phyloP scores from a whole-genome alignment of 2,329 filamentous ascomycete species.

The Tolypocladium tundrense region DNA sequence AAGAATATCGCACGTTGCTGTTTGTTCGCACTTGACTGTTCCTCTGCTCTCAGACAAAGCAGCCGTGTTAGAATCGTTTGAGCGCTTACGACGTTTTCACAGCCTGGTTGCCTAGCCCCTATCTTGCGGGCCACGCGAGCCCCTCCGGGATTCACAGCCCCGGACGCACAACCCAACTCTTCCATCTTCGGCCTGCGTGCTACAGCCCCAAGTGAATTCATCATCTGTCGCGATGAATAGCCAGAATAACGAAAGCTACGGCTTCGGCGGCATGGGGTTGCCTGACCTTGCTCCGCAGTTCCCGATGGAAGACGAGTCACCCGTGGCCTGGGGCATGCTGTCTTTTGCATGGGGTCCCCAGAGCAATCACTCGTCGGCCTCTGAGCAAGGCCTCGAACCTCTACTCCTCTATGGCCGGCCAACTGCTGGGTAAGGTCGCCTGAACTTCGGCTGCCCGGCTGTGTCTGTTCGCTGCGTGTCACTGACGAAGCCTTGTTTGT shows the following conservation, averaged over 20 bases:
- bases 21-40: background rate
- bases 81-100: background rate
- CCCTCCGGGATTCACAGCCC: background rate
- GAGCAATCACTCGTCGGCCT: background rate
- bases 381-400: background rate
- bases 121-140: background rate
- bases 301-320: background rate
- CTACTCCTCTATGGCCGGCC: background rate
- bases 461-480: background rate
- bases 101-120: background rate
- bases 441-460: too few relatives aligned
- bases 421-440: background rate
- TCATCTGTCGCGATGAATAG: background rate
- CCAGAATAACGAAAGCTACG: background rate
- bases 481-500: background rate
- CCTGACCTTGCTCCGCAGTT: background rate
- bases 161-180: background rate
- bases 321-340: background rate
- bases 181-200: background rate
- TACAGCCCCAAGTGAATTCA: background rate
- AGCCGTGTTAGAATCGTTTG: background rate
- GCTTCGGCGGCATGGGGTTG: too few relatives aligned
- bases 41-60: background rate
- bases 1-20: background rate
- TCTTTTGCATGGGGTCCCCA: background rate